A percentile compares a stretch with the other conserved stretches of the same genome.
These are phyloP conservation scores for Schwanniomyces vanrijiae DNA, from an alignment of 805 yeast genomes.

Conservation along the genomic window DNA sequence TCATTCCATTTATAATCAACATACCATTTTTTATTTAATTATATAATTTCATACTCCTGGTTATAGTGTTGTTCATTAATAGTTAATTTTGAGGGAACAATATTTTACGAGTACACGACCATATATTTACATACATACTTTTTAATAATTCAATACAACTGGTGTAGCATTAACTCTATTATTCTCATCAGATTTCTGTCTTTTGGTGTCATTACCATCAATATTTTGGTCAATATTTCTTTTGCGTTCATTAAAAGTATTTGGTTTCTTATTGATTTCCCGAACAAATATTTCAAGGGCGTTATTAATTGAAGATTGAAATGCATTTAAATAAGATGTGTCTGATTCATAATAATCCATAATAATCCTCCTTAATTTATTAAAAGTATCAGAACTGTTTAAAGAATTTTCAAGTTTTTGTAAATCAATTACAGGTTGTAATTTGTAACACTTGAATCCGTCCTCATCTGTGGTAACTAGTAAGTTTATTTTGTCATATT, in stretches of 20 bases:
- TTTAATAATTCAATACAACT: conserved; percentile 10
- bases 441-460: background rate
- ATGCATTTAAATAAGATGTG: background rate
- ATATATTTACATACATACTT: background rate
- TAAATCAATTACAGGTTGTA: background rate
- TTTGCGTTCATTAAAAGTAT: background rate
- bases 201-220: conserved; percentile 5
- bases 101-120: background rate
- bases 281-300: background rate
- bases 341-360: background rate
- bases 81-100: background rate
- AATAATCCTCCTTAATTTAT: background rate
- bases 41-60: background rate
- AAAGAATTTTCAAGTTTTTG: background rate
- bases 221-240: background rate
- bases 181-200: conserved; percentile 8
- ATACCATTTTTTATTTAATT: background rate
- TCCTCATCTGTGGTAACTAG: background rate
- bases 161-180: conserved; percentile 5
- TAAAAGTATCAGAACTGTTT: background rate
- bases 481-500: background rate
- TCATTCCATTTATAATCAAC: background rate
- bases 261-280: background rate
- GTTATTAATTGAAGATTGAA: background rate
- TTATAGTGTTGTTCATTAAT: background rate